Conservation (phyloP, 768 basidiomycete genomes). For the Harrya chromipes region DNA sequence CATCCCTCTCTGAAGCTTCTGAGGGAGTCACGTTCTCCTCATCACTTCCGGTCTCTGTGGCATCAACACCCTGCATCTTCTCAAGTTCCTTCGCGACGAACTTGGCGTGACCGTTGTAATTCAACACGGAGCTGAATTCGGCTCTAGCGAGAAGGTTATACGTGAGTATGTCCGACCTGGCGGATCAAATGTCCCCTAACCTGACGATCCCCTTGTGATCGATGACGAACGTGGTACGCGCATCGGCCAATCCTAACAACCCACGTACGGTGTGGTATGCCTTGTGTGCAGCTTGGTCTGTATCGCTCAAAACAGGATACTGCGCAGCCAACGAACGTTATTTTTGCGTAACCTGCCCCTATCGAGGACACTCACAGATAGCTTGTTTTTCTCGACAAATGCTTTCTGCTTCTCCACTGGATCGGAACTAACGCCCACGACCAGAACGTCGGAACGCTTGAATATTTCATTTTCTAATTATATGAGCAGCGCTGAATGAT, state of each 20-base stretch:
- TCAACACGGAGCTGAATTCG: conserved; percentile 56
- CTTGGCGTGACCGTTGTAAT: conserved; percentile 62
- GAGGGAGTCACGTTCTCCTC: conserved; percentile 1
- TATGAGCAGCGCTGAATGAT: neutral
- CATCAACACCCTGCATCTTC: conserved; percentile 33
- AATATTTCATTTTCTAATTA: conserved; percentile 61
- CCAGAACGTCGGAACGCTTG: conserved; percentile 56
- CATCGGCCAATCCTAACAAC: conserved; percentile 60
- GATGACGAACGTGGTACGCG: conserved; percentile 74
- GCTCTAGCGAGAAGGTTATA: conserved; percentile 39
- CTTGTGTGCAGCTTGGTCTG: conserved; percentile 56
- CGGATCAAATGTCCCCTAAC: conserved; percentile 33
- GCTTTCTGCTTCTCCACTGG: conserved; percentile 67
- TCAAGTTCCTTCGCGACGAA: conserved; percentile 70
- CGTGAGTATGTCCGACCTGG: conserved; percentile 2
- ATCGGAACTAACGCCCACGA: conserved; percentile 76
- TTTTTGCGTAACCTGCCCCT: neutral
- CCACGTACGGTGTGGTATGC: conserved; percentile 65
- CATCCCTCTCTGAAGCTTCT: conserved; percentile 10
- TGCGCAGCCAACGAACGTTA: conserved; percentile 21
- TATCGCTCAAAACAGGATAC: conserved; percentile 81
- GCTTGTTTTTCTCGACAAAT: conserved; percentile 68
- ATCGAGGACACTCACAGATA: conserved; percentile 46
- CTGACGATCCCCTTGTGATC: conserved; percentile 66
- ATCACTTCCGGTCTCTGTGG: neutral